Evolutionary conservation across 2,329 filamentous ascomycete genomes (phyloP), one percentile per base, ranked within the genome.

Genomic region (Penicillium hordei): DNA sequence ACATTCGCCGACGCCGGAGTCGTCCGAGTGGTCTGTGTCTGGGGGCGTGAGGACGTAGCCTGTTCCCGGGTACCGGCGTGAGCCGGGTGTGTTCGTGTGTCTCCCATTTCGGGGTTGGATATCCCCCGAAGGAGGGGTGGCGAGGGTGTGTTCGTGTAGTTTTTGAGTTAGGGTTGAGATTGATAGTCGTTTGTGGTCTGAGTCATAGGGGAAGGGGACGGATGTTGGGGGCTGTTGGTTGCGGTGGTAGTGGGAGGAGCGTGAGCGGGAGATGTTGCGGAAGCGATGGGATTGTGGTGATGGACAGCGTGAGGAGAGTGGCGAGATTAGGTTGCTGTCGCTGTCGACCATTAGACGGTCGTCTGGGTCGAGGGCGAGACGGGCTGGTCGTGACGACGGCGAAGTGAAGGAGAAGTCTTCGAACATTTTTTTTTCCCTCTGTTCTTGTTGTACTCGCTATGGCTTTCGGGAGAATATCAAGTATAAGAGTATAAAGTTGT

Each of bases 301-400:
- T 2, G 75, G 73, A 60, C 74, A 77, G 23, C 74, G 75, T 13
- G 76, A 77, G 15, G 75, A 77, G 39, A 77, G 61, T 7, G 76
- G 76, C 13, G 75, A 77, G 51, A 77, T 56, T 48, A 57, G 19
- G 17, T 19, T 39, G 52, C 39, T 53, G 57, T 38, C 50, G 33
- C 23, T 44, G 54, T 57, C 49, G 55, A 53, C 49, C 42, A 52
- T 48, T 19, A 43, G 42, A 23, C 42, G 55, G 34, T 57, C 55
- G 13, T 57, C 55, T 6, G 45, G 8, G 29, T 57, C 55, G 33
- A 57, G 48, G 42, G 54, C 33, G 38, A 53, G 55, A 7, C 49
- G 49, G 10, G 29, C 4, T 8, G 55, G 49, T 33, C 55, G 49
- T 17, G 55, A 48, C 10, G 55, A 48, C 1, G 55, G 49, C 12